Evolutionary conservation across 768 basidiomycete species (phyloP).

Genomic region (Kwoniella dendrophila): DNA sequence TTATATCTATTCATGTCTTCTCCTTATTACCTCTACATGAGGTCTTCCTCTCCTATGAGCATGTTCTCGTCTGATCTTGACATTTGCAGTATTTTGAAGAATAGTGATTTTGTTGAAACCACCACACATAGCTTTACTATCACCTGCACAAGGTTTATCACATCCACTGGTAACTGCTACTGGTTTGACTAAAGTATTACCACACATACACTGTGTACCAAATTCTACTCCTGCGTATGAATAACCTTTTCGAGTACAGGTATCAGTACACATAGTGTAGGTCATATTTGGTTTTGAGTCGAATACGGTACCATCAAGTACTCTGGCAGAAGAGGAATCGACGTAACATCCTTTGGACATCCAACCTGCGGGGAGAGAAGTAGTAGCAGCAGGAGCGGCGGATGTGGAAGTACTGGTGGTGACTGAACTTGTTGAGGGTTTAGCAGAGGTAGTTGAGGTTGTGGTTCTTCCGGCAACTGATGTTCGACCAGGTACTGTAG

Average conservation of each 20-base stretch:
- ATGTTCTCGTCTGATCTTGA: not conserved
- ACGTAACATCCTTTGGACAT: slow-evolving; percentile 17
- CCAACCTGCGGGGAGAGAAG: slow-evolving; percentile 31
- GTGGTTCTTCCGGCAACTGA: no score
- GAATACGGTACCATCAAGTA: slow-evolving; percentile 2
- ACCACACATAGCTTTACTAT: slow-evolving; percentile 13
- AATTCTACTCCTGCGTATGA: slow-evolving; percentile 25
- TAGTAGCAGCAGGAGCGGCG: slow-evolving; percentile 1
- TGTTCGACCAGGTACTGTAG: not conserved
- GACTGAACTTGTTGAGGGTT: not conserved
- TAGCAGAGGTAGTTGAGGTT: slow-evolving; percentile 8
- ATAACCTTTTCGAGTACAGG: slow-evolving; percentile 21
- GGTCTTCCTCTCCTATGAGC: not conserved
- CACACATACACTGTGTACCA: slow-evolving; percentile 25
- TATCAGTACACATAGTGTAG: slow-evolving; percentile 18
- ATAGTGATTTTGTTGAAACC: slow-evolving; percentile 10
- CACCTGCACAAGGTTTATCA: slow-evolving; percentile 10
- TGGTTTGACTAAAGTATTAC: slow-evolving; percentile 1
- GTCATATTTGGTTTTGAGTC: slow-evolving; percentile 1
- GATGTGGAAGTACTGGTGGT: slow-evolving; percentile 3
- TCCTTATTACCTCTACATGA: not conserved
- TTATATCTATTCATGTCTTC: not conserved
- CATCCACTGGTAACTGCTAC: not conserved
- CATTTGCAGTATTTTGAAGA: not conserved
- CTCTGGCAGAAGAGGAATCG: slow-evolving; percentile 8